phyloP scores from a whole-genome alignment of 1,139 yeast species.

The Saccharomycopsis hybrid region DNA sequence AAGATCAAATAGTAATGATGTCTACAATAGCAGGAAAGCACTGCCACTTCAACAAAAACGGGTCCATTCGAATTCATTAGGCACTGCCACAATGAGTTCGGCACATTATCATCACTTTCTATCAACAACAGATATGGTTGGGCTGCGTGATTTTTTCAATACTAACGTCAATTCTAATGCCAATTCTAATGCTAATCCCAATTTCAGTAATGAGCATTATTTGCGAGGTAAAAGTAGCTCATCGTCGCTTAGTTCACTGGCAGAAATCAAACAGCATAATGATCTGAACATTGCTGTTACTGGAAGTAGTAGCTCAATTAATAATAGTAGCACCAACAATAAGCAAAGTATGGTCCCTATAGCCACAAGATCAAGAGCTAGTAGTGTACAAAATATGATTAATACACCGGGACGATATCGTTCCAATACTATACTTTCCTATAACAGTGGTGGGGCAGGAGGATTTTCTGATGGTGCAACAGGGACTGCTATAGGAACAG shows the following conservation, averaged over 20 bases:
- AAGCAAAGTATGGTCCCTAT: no score
- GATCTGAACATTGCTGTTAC: no score
- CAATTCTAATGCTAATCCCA: not conserved
- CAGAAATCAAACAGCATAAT: no score
- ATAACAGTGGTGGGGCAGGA: conserved; percentile 8
- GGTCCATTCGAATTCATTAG: conserved; percentile 18
- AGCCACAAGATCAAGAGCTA: conserved; percentile 13
- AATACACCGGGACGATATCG: conserved; percentile 19
- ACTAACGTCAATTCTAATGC: no score
- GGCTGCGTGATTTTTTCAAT: not conserved
- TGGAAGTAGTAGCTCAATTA: no score
- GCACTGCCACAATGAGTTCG: conserved; percentile 8
- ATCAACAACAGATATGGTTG: not conserved
- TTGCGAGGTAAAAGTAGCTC: no score
- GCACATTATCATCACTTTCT: conserved; percentile 1
- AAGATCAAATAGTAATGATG: conserved; percentile 8
- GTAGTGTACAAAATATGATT: conserved; percentile 17
- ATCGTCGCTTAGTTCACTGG: no score
- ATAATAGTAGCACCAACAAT: no score
- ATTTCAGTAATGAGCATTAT: not conserved
- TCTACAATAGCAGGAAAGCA: conserved; percentile 2
- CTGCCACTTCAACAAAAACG: not conserved
- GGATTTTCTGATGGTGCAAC: conserved; percentile 1
- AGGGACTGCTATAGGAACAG: not conserved
- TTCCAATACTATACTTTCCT: conserved; percentile 17